Base-by-base conservation (phyloP, 805 yeast species). In the Candida anglica region DNA sequence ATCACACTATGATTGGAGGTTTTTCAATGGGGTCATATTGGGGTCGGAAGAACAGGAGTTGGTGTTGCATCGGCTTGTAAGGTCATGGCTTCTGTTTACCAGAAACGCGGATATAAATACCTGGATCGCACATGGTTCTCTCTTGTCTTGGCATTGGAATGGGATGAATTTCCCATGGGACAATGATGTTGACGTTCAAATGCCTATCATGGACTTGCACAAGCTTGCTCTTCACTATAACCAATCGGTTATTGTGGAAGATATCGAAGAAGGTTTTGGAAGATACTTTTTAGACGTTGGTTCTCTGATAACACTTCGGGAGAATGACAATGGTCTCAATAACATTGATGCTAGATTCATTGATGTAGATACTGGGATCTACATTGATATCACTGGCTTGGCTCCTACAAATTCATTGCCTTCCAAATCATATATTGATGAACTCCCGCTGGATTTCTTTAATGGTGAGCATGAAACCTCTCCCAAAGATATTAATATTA, bases 291-390 rank as follows among this genome's bases (percentile, higher is more conserved):
- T 66, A 23, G 73, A 66, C 34, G 60, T 57, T 31, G 71, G 77
- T 2, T 56, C 71, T 9, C 70, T 69, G 11, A 58, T 79, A 7
- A 75, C 86, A 2, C 70, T 71, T 33, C 63, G 89, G 49, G 54
- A 51, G 0, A 67, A 69, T 34, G 84, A 77, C 1, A 79, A 75
- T 43, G 84, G 82, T 1, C 47, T 55, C 17, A 80, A 81, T 48
- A 77, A 77, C 44, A 81, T 82, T 29, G 86, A 81, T 57, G 89
- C 85, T 0, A 59, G 93, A 33, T 79, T 82, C 47, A 76, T 83
- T 36, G 89, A 82, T 52, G 61, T 78, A 8, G 83, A 79, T 43
- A 70, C 79, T 5, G 93, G 91, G 0, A 53, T 79, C 34, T 83
- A 77, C 47, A 78, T 83, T 35, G 93, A 83, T 53, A 75, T 83